A percentile compares a stretch with the other conserved stretches of the same genome.
phyloP scores from a whole-genome alignment of 179 eudicot genomes.

The Sideroxylon spinosum region DNA sequence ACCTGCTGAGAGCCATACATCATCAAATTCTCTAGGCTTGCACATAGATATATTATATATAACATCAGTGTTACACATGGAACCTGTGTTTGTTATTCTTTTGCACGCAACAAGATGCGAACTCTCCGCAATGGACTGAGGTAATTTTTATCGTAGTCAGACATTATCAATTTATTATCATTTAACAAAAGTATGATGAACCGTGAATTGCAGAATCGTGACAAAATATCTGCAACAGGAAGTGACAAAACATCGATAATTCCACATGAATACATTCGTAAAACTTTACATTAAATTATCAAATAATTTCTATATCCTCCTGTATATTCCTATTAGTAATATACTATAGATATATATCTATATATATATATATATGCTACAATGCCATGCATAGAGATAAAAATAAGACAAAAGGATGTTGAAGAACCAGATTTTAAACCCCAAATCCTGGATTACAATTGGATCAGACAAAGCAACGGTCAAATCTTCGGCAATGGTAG shows the following conservation, averaged over 20 bases:
- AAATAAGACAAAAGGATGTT: background rate
- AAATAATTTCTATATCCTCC: too few relatives aligned
- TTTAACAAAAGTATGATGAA: constrained; percentile 4
- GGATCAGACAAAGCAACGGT: constrained; percentile 26
- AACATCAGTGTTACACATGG: background rate
- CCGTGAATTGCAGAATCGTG: background rate
- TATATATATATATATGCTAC: too few relatives aligned
- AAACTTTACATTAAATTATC: background rate
- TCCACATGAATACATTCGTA: constrained; percentile 13
- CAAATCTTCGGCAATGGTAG: constrained; percentile 22
- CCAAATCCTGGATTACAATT: background rate
- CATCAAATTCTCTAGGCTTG: too few relatives aligned
- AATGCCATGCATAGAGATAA: too few relatives aligned
- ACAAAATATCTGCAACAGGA: background rate
- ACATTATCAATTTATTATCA: background rate
- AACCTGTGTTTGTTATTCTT: background rate
- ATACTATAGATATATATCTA: too few relatives aligned
- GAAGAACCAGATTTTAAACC: background rate
- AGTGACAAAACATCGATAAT: constrained; percentile 15
- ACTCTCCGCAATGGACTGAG: background rate
- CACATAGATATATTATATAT: too few relatives aligned
- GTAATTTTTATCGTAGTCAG: background rate
- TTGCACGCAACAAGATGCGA: constrained; percentile 1
- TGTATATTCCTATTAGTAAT: background rate
- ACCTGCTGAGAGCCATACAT: too few relatives aligned